Percentiles rank a stretch among this genome's conserved stretches.
Evolutionary conservation across 1,284 basidiomycete genomes (phyloP).

Genomic region (Melampsora medusae): DNA sequence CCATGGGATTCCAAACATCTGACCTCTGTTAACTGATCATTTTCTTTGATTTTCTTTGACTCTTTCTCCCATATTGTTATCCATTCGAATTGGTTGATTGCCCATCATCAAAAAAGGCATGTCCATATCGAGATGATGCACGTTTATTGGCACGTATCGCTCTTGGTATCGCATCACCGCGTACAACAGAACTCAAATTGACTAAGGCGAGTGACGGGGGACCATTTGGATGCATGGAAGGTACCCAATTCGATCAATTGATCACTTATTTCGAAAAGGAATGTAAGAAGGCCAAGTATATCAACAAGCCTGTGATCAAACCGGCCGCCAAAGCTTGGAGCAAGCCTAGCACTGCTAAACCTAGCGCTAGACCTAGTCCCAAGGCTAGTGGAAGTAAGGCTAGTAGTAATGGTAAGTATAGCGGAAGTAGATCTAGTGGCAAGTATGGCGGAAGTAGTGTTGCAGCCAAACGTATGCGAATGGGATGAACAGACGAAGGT

Average conservation of each 20-base stretch:
- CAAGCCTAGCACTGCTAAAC: no score
- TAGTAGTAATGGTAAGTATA: no score
- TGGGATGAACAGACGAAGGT: no score
- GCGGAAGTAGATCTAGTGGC: no score
- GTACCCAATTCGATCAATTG: constrained; percentile 42
- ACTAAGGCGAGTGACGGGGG: constrained; percentile 49
- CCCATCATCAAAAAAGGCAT: constrained; percentile 51
- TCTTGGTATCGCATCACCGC: constrained; percentile 60
- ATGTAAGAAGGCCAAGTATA: constrained; percentile 34
- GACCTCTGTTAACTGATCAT: background rate
- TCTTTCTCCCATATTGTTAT: background rate
- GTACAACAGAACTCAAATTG: constrained; percentile 50
- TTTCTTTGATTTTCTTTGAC: background rate
- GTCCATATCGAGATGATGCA: constrained; percentile 61
- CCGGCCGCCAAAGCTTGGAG: background rate
- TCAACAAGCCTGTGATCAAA: constrained; percentile 45
- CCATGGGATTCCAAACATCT: background rate
- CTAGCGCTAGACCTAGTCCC: no score
- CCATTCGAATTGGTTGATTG: background rate
- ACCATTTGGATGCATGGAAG: constrained; percentile 44
- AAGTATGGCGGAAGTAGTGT: no score
- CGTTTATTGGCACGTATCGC: constrained; percentile 61
- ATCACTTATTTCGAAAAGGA: constrained; percentile 46
- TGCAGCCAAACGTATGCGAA: no score
- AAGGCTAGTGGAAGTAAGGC: no score